A percentile compares a stretch with the other conserved stretches of the same genome.
Evolutionary conservation across 1,139 yeast genomes (phyloP).

Genomic region (Citeromyces hawaiiensis): DNA sequence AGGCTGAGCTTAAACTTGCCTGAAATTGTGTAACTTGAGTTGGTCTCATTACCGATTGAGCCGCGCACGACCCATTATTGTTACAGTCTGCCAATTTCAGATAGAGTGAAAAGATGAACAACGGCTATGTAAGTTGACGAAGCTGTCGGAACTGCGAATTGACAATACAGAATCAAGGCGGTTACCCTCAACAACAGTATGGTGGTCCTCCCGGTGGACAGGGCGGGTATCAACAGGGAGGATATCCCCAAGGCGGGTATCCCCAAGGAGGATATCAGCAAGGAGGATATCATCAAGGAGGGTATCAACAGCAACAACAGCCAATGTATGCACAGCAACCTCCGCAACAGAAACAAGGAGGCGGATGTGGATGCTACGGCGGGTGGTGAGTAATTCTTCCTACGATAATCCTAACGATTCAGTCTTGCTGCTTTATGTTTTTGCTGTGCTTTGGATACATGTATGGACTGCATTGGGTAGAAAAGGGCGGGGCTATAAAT

Average conservation of each 20-base stretch:
- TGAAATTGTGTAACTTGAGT: conserved; percentile 38
- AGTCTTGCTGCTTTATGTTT: conserved; percentile 4
- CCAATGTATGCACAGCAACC: conserved; percentile 14
- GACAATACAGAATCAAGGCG: conserved; percentile 13
- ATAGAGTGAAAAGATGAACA: not conserved
- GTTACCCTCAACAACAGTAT: conserved; percentile 21
- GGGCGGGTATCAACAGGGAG: conserved; percentile 14
- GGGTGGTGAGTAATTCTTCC: conserved; percentile 1
- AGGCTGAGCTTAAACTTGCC: conserved; percentile 31
- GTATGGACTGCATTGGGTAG: not conserved
- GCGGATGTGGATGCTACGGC: conserved; percentile 11
- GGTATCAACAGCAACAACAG: conserved; percentile 11
- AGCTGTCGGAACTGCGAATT: not conserved
- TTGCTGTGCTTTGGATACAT: conserved; percentile 2
- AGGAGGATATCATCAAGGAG: conserved; percentile 6
- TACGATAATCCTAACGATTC: not conserved
- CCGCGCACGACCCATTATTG: not conserved
- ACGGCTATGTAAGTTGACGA: conserved; percentile 1
- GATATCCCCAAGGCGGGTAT: conserved; percentile 2
- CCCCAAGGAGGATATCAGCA: conserved; percentile 3
- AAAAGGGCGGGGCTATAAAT: too few relatives aligned
- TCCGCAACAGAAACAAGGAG: conserved; percentile 8
- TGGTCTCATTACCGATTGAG: conserved; percentile 31
- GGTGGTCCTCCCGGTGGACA: conserved; percentile 25
- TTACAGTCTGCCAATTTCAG: not conserved